These are phyloP conservation scores for Penicillium thymicola DNA, from an alignment of 2,329 filamentous ascomycete species.

Conservation along the genomic window DNA sequence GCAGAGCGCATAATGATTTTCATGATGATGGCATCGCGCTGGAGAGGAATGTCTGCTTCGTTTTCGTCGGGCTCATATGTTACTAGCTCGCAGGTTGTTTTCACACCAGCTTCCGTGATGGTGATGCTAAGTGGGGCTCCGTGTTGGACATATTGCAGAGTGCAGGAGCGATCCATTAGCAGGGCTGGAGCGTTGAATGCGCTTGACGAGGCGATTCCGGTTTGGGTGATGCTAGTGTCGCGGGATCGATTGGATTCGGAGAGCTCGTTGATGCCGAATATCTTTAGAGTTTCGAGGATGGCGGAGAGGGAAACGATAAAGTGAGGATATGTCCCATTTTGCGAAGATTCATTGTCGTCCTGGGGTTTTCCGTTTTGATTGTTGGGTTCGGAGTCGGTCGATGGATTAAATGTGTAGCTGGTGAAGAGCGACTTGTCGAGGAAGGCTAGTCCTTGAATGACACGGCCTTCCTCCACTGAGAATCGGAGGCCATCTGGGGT, in stretches of 20 bases:
- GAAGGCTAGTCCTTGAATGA: slow-evolving; percentile 88
- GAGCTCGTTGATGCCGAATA: slow-evolving; percentile 75
- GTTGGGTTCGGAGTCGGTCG: slow-evolving; percentile 19
- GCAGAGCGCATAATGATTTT: slow-evolving; percentile 86
- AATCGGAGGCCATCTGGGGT: slow-evolving; percentile 82
- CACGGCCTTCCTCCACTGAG: slow-evolving; percentile 79
- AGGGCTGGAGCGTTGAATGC: slow-evolving; percentile 82
- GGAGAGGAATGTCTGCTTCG: slow-evolving; percentile 69
- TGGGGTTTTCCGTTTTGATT: slow-evolving; percentile 12
- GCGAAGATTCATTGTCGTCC: slow-evolving; percentile 40
- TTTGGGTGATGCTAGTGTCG: slow-evolving; percentile 31
- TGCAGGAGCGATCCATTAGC: slow-evolving; percentile 81
- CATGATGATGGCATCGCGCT: slow-evolving; percentile 73
- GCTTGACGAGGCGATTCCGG: slow-evolving; percentile 50
- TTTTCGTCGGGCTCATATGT: slow-evolving; percentile 75
- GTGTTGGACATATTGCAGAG: slow-evolving; percentile 69
- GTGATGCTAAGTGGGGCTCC: slow-evolving; percentile 81
- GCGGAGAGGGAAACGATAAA: slow-evolving; percentile 87
- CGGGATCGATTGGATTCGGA: slow-evolving; percentile 35
- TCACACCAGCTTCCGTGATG: slow-evolving; percentile 80
- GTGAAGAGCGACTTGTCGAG: slow-evolving; percentile 87
- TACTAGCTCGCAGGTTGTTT: slow-evolving; percentile 82
- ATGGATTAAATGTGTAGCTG: slow-evolving; percentile 68
- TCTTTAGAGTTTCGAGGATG: slow-evolving; percentile 89
- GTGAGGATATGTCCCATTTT: slow-evolving; percentile 51